Percentiles rank a stretch among this genome's conserved stretches.
phyloP scores from a whole-genome alignment of 441 rosid genomes.

The Pelargonium cotyledonis region DNA sequence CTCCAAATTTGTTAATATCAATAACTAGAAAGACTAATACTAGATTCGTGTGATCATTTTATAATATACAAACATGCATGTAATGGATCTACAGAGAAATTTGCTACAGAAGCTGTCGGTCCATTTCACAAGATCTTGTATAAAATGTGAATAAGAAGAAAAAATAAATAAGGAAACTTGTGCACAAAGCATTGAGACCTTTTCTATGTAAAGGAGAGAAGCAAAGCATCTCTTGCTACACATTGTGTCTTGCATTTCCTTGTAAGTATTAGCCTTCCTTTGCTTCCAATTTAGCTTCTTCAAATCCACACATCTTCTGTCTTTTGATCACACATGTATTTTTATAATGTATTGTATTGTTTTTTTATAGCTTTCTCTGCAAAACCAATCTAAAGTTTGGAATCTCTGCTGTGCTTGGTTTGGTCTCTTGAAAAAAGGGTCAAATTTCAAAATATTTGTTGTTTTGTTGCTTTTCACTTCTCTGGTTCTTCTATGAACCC shows the following conservation, averaged over 20 bases:
- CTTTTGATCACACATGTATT: not conserved
- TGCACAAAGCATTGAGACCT: conserved; percentile 26
- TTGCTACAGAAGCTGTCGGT: conserved; percentile 1
- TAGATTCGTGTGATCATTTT: not conserved
- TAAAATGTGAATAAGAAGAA: not conserved
- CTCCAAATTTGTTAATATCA: not conserved
- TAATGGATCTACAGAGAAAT: not conserved
- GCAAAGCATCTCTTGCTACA: conserved; percentile 61
- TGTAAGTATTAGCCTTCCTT: conserved; percentile 51
- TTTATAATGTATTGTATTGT: not conserved
- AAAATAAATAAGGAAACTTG: conserved; percentile 26
- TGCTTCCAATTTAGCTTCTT: conserved; percentile 36
- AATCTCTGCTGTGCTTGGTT: conserved; percentile 25
- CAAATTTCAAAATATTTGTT: conserved; percentile 19
- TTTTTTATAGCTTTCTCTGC: conserved; percentile 14
- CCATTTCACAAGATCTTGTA: not conserved
- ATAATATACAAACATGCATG: not conserved
- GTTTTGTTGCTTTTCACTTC: conserved; percentile 13
- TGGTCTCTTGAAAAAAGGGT: conserved; percentile 12
- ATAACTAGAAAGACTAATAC: not conserved
- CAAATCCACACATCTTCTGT: not conserved
- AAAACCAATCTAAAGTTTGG: conserved; percentile 32
- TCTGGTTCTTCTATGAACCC: conserved; percentile 8
- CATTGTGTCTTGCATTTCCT: conserved; percentile 43
- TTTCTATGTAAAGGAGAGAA: conserved; percentile 36